Evolutionary conservation across 2,329 filamentous ascomycete genomes (phyloP), one percentile per base, ranked within the genome.

Genomic region (Oidium heveae): DNA sequence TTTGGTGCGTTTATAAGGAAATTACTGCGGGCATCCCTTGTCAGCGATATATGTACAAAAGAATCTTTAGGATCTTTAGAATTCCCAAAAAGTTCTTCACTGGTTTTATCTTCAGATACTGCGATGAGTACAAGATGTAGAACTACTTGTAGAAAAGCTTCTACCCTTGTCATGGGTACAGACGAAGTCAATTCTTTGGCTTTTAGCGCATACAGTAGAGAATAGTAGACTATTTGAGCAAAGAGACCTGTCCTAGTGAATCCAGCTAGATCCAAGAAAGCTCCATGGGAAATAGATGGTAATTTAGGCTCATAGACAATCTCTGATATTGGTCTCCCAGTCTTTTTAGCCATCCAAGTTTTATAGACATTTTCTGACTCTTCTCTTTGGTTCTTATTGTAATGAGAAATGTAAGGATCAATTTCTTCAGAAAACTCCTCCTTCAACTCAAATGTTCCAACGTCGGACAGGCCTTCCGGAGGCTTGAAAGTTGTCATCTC

Each of bases 401-500:
- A 98, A 64, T 96, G 87, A 7, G 88, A 84, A 63, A 88, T 91
- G 66, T 95, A 98, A 0, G 93, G 91, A 65, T 98, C 93, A 53
- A 98, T 79, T 50, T 93, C 76, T 60, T 89, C 84, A 41, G 95
- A 75, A 61, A 82, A 91, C 57, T 94, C 78, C 4, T 84, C 79
- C 64, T 88, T 91, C 53, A 98, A 71, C 66, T 95, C 87, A 63
- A 98, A 98, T 0, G 86, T 94, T 56, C 93, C 91, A 16, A 88
- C 84, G 65, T 98, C 91, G 4, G 84, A 86, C 34, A 96, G 69
- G 5, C 89, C 91, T 67, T 98, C 91, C 0, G 91, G 91, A 10
- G 86, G 73, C 59, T 87, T 86, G 71, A 88, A 98, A 2, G 74
- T 84, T 4, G 91, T 86, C 73, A 96, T 88, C 59, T 88, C 81